Conservation (phyloP, 208 protist species). For the Trypanosoma lewisi region DNA sequence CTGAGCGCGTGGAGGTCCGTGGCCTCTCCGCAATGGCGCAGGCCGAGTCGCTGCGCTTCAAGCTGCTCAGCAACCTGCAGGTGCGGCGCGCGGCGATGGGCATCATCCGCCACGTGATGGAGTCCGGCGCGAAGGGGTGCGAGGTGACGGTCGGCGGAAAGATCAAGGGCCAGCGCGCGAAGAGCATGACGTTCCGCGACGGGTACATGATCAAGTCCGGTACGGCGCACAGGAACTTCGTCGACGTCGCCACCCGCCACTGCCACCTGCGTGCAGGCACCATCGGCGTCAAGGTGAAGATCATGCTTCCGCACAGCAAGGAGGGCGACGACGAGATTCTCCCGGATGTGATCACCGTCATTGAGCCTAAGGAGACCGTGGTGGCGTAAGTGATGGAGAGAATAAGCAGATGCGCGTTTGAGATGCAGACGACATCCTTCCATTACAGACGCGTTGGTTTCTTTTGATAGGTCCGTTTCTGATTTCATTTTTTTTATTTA, state of each 20-base stretch:
- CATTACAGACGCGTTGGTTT: neutral
- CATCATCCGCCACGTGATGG: slow-evolving; percentile 99
- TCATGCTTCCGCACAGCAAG: slow-evolving; percentile 96
- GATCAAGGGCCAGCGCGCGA: slow-evolving; percentile 98
- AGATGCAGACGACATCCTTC: neutral
- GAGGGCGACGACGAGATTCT: slow-evolving; percentile 52
- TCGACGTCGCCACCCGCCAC: slow-evolving; percentile 96
- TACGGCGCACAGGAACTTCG: slow-evolving; percentile 91
- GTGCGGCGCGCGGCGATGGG: slow-evolving; percentile 98
- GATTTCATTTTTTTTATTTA: slow-evolving; percentile 33
- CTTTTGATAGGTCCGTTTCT: slow-evolving; percentile 18
- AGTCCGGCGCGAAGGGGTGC: slow-evolving; percentile 97
- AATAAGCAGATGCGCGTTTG: slow-evolving; percentile 31
- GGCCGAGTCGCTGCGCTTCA: slow-evolving; percentile 98
- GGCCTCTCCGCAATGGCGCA: slow-evolving; percentile 98
- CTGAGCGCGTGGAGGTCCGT: slow-evolving; percentile 95
- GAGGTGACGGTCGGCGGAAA: slow-evolving; percentile 99
- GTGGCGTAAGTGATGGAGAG: slow-evolving; percentile 33
- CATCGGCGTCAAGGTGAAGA: slow-evolving; percentile 98
- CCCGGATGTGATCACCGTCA: slow-evolving; percentile 80
- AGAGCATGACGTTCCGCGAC: slow-evolving; percentile 99
- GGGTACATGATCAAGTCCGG: slow-evolving; percentile 99
- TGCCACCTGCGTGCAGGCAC: slow-evolving; percentile 98
- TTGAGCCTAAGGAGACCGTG: slow-evolving; percentile 41
- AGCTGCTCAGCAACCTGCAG: slow-evolving; percentile 97